Base-by-base conservation (phyloP, 208 protist species). In the Leishmania aethiopica region DNA sequence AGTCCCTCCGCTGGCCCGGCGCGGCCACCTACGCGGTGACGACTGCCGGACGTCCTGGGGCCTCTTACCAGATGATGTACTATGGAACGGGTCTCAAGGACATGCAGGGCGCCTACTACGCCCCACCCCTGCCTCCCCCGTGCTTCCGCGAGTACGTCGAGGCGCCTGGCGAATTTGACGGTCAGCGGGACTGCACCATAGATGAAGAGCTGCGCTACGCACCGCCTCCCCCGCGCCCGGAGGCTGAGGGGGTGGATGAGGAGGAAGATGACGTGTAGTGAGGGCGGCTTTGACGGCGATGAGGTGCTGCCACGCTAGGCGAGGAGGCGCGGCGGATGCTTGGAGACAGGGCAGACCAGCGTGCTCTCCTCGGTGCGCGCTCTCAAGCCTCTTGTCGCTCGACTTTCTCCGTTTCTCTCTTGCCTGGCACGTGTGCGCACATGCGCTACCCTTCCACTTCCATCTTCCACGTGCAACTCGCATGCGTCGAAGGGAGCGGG, bases 201-300 rank as follows among this genome's bases (percentile, higher is more conserved):
- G 94, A 97, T 75, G 96, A 98, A 74, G 94, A 98, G 86, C 86
- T 95, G 32, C 89, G 92, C 75, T 98, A 97, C 89, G 91, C 90
- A 0, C 94, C 94, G 1, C 85, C 86, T 67, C 96, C 96, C 40
- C 86, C 93, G 55, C 85, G 87, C 4, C 88, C 90, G 22, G 80
- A 79, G 42, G 80, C 55, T 15, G 77, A 80, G 66, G 90, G 84
- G 1, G 92, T 95, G 1, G 95, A 94, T 59, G 94, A 94, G 59
- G 94, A 96, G 70, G 92, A 95, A 13, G 93, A 95, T 25, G 91
- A 88, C 64, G 64, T 49, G 42, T 78, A 87, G 37, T 3, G 35
- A 40, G 55, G 17, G 1, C 15, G 71, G 62, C 66, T 37, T 60
- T 25, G 55, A 35, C 15, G n/a, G 35, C 11, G 25, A 40, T 28